Conservation (phyloP, 2,329 filamentous ascomycete species). For the Colletotrichum eremochloae region DNA sequence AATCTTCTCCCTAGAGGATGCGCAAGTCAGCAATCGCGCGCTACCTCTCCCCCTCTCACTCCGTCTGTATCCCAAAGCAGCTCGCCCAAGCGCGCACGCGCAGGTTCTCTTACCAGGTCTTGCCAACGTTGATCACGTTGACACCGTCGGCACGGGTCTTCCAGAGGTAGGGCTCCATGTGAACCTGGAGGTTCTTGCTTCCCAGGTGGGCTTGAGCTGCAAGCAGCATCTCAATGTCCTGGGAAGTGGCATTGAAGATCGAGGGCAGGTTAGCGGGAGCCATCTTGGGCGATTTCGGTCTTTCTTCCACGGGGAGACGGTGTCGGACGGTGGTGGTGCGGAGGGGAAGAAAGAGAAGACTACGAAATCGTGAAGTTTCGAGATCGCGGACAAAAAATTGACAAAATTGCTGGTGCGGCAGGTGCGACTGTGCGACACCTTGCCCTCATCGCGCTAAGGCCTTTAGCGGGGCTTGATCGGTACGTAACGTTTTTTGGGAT, state of each 20-base stretch:
- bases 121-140: slow-evolving; percentile 99
- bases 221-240: slow-evolving; percentile 99
- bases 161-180: slow-evolving; percentile 99
- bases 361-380: slow-evolving; percentile 30
- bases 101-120: slow-evolving; percentile 89
- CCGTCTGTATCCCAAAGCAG: background rate
- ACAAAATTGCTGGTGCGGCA: slow-evolving; percentile 17
- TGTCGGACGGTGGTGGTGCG: slow-evolving; percentile 46
- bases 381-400: slow-evolving; percentile 28
- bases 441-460: slow-evolving; percentile 29
- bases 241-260: slow-evolving; percentile 94
- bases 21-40: slow-evolving; percentile 29
- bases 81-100: slow-evolving; percentile 13
- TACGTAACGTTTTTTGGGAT: background rate
- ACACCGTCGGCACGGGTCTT: slow-evolving; percentile 99
- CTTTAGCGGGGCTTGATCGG: background rate
- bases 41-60: background rate
- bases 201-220: slow-evolving; percentile 96
- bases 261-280: slow-evolving; percentile 94
- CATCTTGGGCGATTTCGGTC: slow-evolving; percentile 73
- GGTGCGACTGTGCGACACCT: slow-evolving; percentile 15
- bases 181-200: slow-evolving; percentile 99
- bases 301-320: slow-evolving; percentile 42
- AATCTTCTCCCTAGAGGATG: slow-evolving; percentile 90
- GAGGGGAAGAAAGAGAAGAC: slow-evolving; percentile 28